phyloP scores from a whole-genome alignment of 305 asterid species.

The Coffea humblotiana region DNA sequence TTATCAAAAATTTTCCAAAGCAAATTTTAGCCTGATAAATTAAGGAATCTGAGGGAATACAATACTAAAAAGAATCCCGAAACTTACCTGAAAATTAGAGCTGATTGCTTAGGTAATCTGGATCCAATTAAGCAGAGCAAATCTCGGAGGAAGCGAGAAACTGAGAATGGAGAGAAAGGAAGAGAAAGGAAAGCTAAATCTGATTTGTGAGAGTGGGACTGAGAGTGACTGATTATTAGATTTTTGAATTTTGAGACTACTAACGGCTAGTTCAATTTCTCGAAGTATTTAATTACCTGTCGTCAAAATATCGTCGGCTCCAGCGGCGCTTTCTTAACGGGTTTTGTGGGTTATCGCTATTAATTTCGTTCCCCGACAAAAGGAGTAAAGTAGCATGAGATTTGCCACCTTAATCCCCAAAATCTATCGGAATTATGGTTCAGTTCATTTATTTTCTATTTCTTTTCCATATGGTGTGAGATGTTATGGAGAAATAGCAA shows the following conservation, averaged over 20 bases:
- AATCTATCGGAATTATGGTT: too few relatives aligned
- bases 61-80: neutral
- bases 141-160: conserved; percentile 18
- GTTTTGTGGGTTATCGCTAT: too few relatives aligned
- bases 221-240: neutral
- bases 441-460: too few relatives aligned
- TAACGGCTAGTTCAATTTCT: conserved; percentile 57
- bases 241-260: conserved; percentile 38
- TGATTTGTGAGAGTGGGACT: conserved; percentile 19
- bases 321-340: too few relatives aligned
- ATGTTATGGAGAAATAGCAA: too few relatives aligned
- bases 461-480: too few relatives aligned
- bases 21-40: conserved; percentile 22
- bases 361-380: too few relatives aligned
- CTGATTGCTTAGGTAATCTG: conserved; percentile 10
- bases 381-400: too few relatives aligned
- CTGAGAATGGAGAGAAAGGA: conserved; percentile 17
- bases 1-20: neutral
- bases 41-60: neutral
- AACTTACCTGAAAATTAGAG: conserved; percentile 31
- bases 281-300: conserved; percentile 8
- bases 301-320: conserved; percentile 29
- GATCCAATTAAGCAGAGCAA: conserved; percentile 18
- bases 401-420: too few relatives aligned
- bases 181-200: conserved; percentile 19